Base-by-base conservation (phyloP, 148 eudicot species). In the Diospyros lotus region DNA sequence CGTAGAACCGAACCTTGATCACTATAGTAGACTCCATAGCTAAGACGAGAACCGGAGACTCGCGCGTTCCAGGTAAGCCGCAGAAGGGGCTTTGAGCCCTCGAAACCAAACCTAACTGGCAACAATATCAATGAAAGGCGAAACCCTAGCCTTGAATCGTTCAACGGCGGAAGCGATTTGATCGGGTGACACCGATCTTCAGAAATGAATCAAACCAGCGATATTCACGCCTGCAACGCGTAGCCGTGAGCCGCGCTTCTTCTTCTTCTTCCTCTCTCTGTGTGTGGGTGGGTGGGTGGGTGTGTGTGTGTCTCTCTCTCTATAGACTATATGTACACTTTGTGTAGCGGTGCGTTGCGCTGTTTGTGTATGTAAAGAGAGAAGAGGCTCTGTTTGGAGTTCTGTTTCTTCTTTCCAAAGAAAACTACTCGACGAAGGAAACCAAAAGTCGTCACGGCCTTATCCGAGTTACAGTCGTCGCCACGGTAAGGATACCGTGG, bases 1-100 rank as follows among this genome's bases (percentile, higher is more conserved):
- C 2, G 39, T 1, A 48, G 60, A 17, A 39, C 55, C 82, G 28
- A 73, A 91, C 93, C 97, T 91, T 89, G 76, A 91, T 68, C 43
- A 89, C 90, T n/a, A 90, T 55, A 11, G 86, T 78, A 44, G 86
- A 76, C 77, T 82, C 90, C 94, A 90, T 88, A 44, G 79, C 69
- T 43, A 70, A 28, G 52, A 67, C 52, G 6, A 4, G 6, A 4
- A 4, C 8, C 52, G 1, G 52, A 48, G 52, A 48, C 6, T 8
- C 4, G 8, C 0, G 52, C 52, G 52, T 48, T 48, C 52, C 52
- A 48, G 6, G 52, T 48, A 48, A 48, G 52, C 52, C 8, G 52
- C 52, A 4, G 52, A 4, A 48, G 8, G 52, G 52, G 52, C 8
- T 48, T 48, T 48, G 52, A 28, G 28, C 28, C 28, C 28, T 28